Conservation (phyloP, 2,329 filamentous ascomycete genomes). For the Pseudogymnoascus sp. region DNA sequence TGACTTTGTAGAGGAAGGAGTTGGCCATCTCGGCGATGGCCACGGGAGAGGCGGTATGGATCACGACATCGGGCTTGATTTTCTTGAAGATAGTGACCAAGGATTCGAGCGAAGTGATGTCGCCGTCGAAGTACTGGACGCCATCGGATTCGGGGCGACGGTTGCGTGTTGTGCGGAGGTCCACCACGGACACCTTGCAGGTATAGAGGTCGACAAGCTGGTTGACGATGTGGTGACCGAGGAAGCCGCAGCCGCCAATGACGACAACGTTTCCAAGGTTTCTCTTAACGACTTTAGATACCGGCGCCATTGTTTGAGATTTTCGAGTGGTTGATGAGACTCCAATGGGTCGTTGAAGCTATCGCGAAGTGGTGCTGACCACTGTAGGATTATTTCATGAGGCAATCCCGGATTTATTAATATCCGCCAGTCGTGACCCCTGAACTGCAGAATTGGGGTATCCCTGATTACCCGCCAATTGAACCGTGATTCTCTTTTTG, state of each 20-base stretch:
- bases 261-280: constrained; percentile 63
- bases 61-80: constrained; percentile 69
- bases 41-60: constrained; percentile 77
- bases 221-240: constrained; percentile 74
- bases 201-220: constrained; percentile 55
- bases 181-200: constrained; percentile 57
- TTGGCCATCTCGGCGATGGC: constrained; percentile 44
- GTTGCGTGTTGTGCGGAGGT: constrained; percentile 63
- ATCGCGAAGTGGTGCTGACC: not conserved
- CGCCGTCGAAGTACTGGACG: constrained; percentile 63
- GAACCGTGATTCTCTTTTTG: not conserved
- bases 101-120: constrained; percentile 60
- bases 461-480: not conserved
- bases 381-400: not conserved
- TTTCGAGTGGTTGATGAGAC: constrained; percentile 2
- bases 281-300: constrained; percentile 12
- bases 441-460: not conserved
- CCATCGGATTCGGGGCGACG: constrained; percentile 45
- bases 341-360: constrained; percentile 6
- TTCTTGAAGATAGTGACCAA: constrained; percentile 56
- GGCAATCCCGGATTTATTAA: constrained; percentile 4
- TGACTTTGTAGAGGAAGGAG: constrained; percentile 67
- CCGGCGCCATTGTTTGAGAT: not conserved
- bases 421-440: not conserved
- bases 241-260: constrained; percentile 76